These are phyloP conservation scores for Coccomyxa sp. DNA, from an alignment of 139 green algal species.

Conservation along the genomic window DNA sequence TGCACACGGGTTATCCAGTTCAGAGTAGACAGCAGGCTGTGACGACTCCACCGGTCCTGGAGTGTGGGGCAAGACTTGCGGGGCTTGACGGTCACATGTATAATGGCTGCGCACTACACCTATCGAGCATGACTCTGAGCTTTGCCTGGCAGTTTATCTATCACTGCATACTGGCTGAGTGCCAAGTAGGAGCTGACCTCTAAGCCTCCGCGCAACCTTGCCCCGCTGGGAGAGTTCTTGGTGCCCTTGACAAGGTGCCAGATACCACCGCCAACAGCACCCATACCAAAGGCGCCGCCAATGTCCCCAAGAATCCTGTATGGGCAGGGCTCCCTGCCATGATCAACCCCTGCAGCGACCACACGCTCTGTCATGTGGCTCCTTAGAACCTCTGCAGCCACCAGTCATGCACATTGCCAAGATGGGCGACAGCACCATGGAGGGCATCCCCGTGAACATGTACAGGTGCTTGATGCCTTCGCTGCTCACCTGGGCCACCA, in stretches of 20 bases:
- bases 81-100: not conserved
- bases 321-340: conserved; percentile 87
- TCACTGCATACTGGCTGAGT: too few relatives aligned
- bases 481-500: not conserved
- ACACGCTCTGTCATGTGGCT: not conserved
- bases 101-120: too few relatives aligned
- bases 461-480: not conserved
- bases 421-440: too few relatives aligned
- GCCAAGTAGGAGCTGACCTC: conserved; percentile 59
- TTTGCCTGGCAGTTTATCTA: too few relatives aligned
- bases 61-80: not conserved
- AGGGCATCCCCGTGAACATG: not conserved
- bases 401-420: too few relatives aligned
- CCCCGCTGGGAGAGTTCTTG: conserved; percentile 84
- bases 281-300: conserved; percentile 98
- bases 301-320: conserved; percentile 98
- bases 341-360: conserved; percentile 53
- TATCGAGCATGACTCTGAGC: too few relatives aligned
- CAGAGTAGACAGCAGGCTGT: not conserved
- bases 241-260: conserved; percentile 91
- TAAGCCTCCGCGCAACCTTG: conserved; percentile 73
- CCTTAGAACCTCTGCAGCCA: not conserved
- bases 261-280: conserved; percentile 88
- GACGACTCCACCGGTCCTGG: not conserved
- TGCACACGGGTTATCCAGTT: too few relatives aligned